Percentiles rank a stretch among this genome's conserved stretches.
Evolutionary conservation across 2,329 filamentous ascomycete species (phyloP).

Genomic region (Colletotrichum tropicicola): DNA sequence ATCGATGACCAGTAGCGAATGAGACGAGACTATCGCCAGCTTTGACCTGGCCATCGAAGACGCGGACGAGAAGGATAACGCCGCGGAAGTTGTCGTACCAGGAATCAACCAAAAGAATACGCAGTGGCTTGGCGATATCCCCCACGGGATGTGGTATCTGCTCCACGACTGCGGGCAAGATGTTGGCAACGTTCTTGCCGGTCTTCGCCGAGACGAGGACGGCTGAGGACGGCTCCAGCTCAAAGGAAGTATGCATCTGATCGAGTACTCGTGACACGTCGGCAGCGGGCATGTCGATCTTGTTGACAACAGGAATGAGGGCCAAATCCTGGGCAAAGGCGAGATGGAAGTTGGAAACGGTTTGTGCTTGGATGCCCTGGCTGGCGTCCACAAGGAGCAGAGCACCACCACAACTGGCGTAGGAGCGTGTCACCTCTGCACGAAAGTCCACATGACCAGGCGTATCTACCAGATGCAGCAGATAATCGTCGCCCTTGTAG

Average conservation of each 20-base stretch:
- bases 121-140: slow-evolving; percentile 75
- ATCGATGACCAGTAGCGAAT: slow-evolving; percentile 87
- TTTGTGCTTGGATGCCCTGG: slow-evolving; percentile 97
- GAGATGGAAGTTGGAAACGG: slow-evolving; percentile 97
- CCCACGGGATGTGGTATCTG: slow-evolving; percentile 84
- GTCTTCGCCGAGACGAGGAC: slow-evolving; percentile 90
- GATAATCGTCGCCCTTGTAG: slow-evolving; percentile 84
- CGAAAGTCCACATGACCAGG: slow-evolving; percentile 98
- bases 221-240: slow-evolving; percentile 79
- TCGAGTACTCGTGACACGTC: slow-evolving; percentile 87
- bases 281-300: slow-evolving; percentile 91
- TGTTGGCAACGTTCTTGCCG: slow-evolving; percentile 83
- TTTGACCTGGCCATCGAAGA: slow-evolving; percentile 88
- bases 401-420: slow-evolving; percentile 94
- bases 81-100: slow-evolving; percentile 98
- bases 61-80: slow-evolving; percentile 87
- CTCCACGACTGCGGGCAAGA: slow-evolving; percentile 87
- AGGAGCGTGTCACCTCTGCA: slow-evolving; percentile 93
- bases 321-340: slow-evolving; percentile 91
- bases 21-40: slow-evolving; percentile 89
- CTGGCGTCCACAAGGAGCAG: slow-evolving; percentile 93
- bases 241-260: slow-evolving; percentile 88
- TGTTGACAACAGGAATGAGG: slow-evolving; percentile 94
- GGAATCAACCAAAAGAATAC: slow-evolving; percentile 91
- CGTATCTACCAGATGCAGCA: slow-evolving; percentile 95